Evolutionary conservation across 129 eudicot species (phyloP).

Genomic region (Artemisia tridentata): DNA sequence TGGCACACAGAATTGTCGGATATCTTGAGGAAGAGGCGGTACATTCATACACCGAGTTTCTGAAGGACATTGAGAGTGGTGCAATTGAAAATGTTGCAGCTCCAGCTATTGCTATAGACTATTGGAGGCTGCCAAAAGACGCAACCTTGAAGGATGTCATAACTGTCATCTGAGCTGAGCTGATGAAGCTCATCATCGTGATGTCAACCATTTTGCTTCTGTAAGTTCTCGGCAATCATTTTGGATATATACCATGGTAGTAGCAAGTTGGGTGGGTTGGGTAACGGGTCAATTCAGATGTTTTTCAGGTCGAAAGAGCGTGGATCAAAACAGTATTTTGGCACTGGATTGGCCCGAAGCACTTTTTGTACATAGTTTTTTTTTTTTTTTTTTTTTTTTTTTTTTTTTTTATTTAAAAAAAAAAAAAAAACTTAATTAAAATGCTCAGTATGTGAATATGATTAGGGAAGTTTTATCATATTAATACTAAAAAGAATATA

Average conservation of each 20-base stretch:
- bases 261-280: not conserved
- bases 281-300: not conserved
- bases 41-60: constrained; percentile 87
- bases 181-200: constrained; percentile 99
- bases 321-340: not conserved
- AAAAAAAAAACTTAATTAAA: no score
- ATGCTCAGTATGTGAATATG: no score
- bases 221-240: constrained; percentile 44
- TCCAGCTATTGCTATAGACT: constrained; percentile 92
- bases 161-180: constrained; percentile 96
- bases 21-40: constrained; percentile 96
- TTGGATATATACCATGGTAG: not conserved
- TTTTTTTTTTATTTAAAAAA: no score
- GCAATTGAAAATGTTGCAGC: constrained; percentile 81
- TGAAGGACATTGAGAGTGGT: constrained; percentile 85
- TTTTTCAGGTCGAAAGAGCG: not conserved
- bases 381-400: not conserved
- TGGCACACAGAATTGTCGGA: constrained; percentile 94
- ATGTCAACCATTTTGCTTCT: constrained; percentile 97
- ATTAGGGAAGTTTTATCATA: no score
- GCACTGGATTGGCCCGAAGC: not conserved
- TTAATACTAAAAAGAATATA: no score
- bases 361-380: not conserved
- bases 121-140: constrained; percentile 92
- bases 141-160: constrained; percentile 88